Percentiles rank a stretch among this genome's conserved stretches.
Conservation (phyloP, 2,329 filamentous ascomycete species). For the Aspergillus oerlinghausenensis region DNA sequence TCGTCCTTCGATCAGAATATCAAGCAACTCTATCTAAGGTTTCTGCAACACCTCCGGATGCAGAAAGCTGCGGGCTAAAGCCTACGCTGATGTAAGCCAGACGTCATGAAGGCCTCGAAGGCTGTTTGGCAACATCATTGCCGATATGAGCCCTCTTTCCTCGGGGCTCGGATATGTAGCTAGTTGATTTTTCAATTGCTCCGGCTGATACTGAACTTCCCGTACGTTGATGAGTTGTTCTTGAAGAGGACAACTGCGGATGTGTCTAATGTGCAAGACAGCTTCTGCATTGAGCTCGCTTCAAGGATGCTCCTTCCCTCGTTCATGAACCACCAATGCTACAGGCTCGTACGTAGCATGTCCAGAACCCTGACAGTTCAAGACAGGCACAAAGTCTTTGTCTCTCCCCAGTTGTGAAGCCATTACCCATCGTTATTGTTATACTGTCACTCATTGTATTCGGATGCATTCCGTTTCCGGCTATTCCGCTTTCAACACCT, state of each 20-base stretch:
- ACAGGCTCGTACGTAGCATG: neutral
- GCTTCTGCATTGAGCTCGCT: neutral
- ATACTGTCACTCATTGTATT: neutral
- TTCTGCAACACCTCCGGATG: neutral
- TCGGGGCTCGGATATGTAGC: neutral
- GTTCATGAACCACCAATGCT: neutral
- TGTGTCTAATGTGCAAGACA: neutral
- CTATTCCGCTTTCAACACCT: neutral
- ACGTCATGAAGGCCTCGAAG: neutral
- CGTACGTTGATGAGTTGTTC: neutral
- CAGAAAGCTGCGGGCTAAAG: neutral
- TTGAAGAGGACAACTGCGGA: too few species aligned
- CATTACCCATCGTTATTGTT: neutral
- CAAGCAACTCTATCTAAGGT: neutral
- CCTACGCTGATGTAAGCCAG: neutral
- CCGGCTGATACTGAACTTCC: neutral
- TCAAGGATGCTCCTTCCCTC: neutral
- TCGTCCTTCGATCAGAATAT: neutral
- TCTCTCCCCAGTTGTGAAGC: neutral
- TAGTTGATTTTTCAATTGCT: neutral
- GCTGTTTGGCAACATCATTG: neutral
- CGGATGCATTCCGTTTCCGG: neutral
- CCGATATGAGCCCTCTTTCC: neutral
- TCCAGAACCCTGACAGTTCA: neutral
- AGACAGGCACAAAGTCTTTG: neutral